Conservation (phyloP, 345 rosid species). For the Ceriops zippeliana region DNA sequence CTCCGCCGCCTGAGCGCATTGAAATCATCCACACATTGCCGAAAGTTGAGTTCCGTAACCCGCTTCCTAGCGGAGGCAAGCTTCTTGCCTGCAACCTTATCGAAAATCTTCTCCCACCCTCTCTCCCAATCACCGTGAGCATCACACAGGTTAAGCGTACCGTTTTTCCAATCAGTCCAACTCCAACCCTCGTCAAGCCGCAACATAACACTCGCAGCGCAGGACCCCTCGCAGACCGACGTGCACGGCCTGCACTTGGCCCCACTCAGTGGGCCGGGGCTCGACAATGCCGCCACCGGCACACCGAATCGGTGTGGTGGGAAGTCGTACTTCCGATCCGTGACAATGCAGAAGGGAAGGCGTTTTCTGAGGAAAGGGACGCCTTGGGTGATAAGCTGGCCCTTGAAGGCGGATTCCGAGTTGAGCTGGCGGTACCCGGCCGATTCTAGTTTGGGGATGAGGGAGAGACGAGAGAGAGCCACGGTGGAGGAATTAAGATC, state of each 20-base stretch:
- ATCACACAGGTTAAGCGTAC: conserved; percentile 59
- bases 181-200: conserved; percentile 59
- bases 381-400: conserved; percentile 58
- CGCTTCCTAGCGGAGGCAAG: conserved; percentile 50
- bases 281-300: conserved; percentile 76
- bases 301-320: conserved; percentile 72
- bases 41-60: conserved; percentile 24
- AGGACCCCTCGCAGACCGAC: conserved; percentile 49
- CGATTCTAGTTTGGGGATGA: conserved; percentile 59
- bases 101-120: conserved; percentile 73
- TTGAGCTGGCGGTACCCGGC: conserved; percentile 56
- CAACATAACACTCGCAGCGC: conserved; percentile 56
- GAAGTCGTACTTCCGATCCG: conserved; percentile 57
- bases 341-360: conserved; percentile 69
- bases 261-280: conserved; percentile 85
- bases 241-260: conserved; percentile 90
- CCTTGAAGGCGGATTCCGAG: conserved; percentile 80
- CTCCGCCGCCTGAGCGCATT: conserved; percentile 42
- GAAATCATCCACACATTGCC: conserved; percentile 54
- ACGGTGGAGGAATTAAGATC: conserved; percentile 50
- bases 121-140: conserved; percentile 62
- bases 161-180: conserved; percentile 84
- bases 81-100: conserved; percentile 42
- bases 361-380: conserved; percentile 41
- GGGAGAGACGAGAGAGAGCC: conserved; percentile 81